Base-by-base conservation (phyloP, 768 basidiomycete species). In the Mycena chlorophos region DNA sequence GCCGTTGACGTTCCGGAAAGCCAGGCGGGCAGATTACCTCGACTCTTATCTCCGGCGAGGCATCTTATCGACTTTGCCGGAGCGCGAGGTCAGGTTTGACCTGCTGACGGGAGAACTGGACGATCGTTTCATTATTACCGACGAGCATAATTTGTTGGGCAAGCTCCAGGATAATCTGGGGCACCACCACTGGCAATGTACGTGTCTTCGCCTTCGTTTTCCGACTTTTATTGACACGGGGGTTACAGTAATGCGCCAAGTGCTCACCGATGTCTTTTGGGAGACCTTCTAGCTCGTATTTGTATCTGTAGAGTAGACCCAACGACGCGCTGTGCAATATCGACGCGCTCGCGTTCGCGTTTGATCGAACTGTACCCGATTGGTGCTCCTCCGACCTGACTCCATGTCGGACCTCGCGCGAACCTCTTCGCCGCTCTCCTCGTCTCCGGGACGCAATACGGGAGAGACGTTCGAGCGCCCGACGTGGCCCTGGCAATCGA, bases 111-210 rank as follows among this genome's bases (percentile, higher is more conserved):
- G 73, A 23, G 74, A 77, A 47, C 68, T 78, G 3, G 70, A 74
- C 31, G 69, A 71, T 17, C 65, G 69, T n/a, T 82, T 80, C 55
- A 69, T 90, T 38, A 63, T 94, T 52, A 84, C 78, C 0, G 89
- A 94, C 71, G 65, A 67, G 38, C 70, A 78, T 34, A 90, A 90
- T 65, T 76, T 78, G 26, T 69, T 94, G 54, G 81, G 80, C 28
- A 75, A 78, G 31, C 81, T 89, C 76, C 91, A 94, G 68, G 71
- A 80, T 25, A 75, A 74, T 30, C 83, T 83, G 61, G 84, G 85
- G 1, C 59, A 84, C 42, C 78, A 84, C 39, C 91, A 93, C 63
- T 97, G 94, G 94, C 77, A 77, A 57, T 68, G 89, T 89, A 66
- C 60, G 86, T 77, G 19, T 25, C 38, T 48, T 61, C 26, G 43